Evolutionary conservation across 164 flowering plant species (phyloP).

Genomic region (Chimonanthus praecox): DNA sequence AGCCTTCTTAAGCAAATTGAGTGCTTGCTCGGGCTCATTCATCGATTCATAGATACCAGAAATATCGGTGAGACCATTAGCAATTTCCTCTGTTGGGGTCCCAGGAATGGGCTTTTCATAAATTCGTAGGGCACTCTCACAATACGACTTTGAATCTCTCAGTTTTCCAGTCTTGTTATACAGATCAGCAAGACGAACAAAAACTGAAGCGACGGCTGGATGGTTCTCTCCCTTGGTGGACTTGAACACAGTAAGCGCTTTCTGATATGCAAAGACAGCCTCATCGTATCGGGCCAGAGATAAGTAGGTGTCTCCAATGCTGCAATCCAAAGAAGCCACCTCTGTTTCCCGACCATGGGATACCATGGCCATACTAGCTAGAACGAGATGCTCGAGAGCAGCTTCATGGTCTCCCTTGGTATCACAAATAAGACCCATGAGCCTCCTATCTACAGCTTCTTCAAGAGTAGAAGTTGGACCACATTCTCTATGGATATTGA

Average conservation of each 20-base stretch:
- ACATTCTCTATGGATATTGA: conserved; percentile 74
- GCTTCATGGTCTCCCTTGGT: conserved; percentile 84
- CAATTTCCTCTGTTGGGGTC: conserved; percentile 80
- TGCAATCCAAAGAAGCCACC: conserved; percentile 79
- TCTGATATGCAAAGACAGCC: conserved; percentile 85
- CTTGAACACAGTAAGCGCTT: conserved; percentile 82
- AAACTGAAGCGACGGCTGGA: conserved; percentile 79
- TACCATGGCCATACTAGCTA: conserved; percentile 92
- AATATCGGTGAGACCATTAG: conserved; percentile 76
- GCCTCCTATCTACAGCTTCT: conserved; percentile 92
- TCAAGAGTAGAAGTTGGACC: conserved; percentile 69
- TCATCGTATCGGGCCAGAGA: conserved; percentile 80
- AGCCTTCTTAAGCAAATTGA: conserved; percentile 75
- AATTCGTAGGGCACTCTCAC: conserved; percentile 93
- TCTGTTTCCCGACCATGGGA: conserved; percentile 77
- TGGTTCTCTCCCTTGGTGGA: conserved; percentile 89
- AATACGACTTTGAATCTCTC: conserved; percentile 72
- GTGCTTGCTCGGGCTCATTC: conserved; percentile 82
- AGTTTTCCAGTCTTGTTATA: conserved; percentile 74
- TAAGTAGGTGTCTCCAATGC: conserved; percentile 88
- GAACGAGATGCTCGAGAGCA: conserved; percentile 92
- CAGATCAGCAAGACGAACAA: conserved; percentile 82
- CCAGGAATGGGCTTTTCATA: conserved; percentile 72
- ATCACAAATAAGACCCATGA: conserved; percentile 95
- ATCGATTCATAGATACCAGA: conserved; percentile 91